Percentiles rank a stretch among this genome's conserved stretches.
phyloP scores from a whole-genome alignment of 176 grass and related monocot species.

The Echinochloa phyllopogon region DNA sequence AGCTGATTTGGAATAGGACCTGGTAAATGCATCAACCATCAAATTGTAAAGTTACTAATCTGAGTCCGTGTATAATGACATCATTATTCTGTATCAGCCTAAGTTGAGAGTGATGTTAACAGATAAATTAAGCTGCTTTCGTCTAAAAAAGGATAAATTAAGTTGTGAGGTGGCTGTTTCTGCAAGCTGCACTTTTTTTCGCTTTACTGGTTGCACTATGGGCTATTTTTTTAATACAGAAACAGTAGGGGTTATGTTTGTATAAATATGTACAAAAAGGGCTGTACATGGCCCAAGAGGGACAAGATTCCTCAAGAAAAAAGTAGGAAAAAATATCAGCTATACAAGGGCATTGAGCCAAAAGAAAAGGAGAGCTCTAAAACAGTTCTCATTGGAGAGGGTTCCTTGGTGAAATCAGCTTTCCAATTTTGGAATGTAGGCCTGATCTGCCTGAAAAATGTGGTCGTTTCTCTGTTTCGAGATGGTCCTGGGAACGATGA shows the following conservation, averaged over 20 bases:
- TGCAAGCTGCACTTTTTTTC: slow-evolving; percentile 1
- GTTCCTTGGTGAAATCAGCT: background rate
- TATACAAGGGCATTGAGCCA: background rate
- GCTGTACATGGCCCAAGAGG: background rate
- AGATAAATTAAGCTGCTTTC: background rate
- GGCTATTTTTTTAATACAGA: background rate
- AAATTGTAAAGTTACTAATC: background rate
- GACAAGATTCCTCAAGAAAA: background rate
- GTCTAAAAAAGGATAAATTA: background rate
- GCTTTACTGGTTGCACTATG: background rate
- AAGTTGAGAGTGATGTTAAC: slow-evolving; percentile 1
- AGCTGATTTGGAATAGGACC: background rate
- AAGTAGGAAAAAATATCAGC: background rate
- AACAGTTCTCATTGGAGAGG: background rate
- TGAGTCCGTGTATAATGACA: background rate
- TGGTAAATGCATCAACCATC: background rate
- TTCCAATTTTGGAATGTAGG: background rate
- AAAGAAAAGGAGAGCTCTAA: background rate
- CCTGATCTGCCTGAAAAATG: background rate
- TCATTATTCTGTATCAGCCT: background rate
- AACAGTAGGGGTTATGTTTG: too few relatives aligned
- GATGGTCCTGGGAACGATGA: too few relatives aligned
- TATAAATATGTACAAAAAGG: too few relatives aligned
- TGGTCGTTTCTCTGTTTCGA: background rate
- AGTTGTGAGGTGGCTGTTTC: background rate